These are phyloP conservation scores for Diaporthe australafricana DNA, from an alignment of 2,329 filamentous ascomycete genomes.

Conservation along the genomic window DNA sequence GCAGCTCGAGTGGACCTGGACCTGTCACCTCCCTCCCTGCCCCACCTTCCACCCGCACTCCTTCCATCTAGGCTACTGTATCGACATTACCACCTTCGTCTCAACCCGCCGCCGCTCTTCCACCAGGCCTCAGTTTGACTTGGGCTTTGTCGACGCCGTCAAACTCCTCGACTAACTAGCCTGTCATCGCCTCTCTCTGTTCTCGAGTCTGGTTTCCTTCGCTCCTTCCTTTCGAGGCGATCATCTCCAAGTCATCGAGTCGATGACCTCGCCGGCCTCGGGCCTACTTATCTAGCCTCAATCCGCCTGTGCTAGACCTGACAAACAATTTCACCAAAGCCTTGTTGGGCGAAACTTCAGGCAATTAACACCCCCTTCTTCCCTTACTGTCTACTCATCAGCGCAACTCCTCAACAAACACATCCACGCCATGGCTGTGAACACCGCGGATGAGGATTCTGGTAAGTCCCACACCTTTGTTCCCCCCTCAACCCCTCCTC, in stretches of 20 bases:
- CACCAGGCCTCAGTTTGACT: background rate
- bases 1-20: constrained; percentile 9
- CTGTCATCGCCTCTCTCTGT: background rate
- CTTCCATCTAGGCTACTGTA: background rate
- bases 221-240: background rate
- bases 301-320: constrained; percentile 3
- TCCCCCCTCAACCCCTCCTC: background rate
- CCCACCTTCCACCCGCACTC: constrained; percentile 15
- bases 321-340: constrained; percentile 3
- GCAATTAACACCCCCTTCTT: background rate
- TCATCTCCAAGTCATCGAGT: background rate
- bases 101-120: background rate
- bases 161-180: background rate
- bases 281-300: constrained; percentile 8
- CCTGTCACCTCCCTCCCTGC: background rate
- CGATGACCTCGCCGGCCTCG: background rate
- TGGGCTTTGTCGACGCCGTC: background rate
- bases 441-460: constrained; percentile 17
- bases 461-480: constrained; percentile 2
- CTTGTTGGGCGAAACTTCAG: background rate
- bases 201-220: background rate
- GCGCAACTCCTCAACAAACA: background rate
- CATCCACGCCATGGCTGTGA: constrained; percentile 4
- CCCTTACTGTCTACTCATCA: background rate
- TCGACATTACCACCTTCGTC: background rate